Base-by-base conservation (phyloP, 306 rosid species). In the Carpinus fangiana region DNA sequence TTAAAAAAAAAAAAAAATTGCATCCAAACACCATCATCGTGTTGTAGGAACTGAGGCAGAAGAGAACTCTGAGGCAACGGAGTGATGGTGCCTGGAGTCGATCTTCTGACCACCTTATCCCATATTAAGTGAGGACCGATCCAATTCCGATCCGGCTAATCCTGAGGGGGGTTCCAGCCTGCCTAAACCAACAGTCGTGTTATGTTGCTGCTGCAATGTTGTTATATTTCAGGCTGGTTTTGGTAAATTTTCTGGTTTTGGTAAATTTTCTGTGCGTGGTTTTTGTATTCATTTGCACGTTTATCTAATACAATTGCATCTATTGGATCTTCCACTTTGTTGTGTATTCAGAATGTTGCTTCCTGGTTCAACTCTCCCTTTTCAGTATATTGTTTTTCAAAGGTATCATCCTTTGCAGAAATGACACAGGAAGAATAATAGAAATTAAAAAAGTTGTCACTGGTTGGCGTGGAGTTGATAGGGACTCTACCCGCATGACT, bases 11-110 rank as follows among this genome's bases (percentile, higher is more conserved):
- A 23, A 23, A 23, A 23, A 23, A 23, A 23, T 23, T 23, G 26
- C 26, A 23, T 23, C 26, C 26, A 23, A 23, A 23, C 26, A 23
- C 26, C 1, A 23, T 23, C 26, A 23, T 23, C 26, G 26, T 23
- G 0, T 23, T 81, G n/a, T 90, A 87, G 97, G 90, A 64, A 56
- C 80, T 20, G 90, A 38, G 11, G 64, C 84, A 60, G 89, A 76
- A 38, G 86, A 80, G 59, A 82, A 72, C 67, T 65, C 88, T 59
- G 84, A 80, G 61, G 82, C 61, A 66, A 79, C 73, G 23, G 82
- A 83, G 51, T 88, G 82, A 90, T 51, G 79, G 71, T 68, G 28
- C 56, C 31, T 0, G 52, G 21, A 70, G 9, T 50, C n/a, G n/a
- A n/a, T n/a, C 69, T 74, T 80, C 75, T 78, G 55, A 76, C 76